Conservation (phyloP, 192 early-diverging fungal species). For the Allomyces macrogynus region DNA sequence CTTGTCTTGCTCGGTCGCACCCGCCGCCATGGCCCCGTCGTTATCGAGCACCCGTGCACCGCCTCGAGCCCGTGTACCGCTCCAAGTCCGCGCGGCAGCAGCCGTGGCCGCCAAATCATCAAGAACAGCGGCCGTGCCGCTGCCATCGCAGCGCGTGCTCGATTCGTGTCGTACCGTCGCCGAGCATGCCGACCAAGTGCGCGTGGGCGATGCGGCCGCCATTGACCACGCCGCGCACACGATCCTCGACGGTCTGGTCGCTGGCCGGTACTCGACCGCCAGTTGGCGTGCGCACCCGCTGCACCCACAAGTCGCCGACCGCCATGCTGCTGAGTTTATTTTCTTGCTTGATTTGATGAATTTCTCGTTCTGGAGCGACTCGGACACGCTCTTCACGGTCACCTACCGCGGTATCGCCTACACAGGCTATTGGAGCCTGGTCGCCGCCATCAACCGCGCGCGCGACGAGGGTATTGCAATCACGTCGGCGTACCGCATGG, state of each 20-base stretch:
- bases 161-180: background rate
- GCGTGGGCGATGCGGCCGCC: slow-evolving; percentile 8
- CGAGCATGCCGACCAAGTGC: background rate
- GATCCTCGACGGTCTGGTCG: slow-evolving; percentile 40
- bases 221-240: slow-evolving; percentile 25
- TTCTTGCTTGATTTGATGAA: slow-evolving; percentile 66
- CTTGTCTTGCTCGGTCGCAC: too few species aligned
- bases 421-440: slow-evolving; percentile 66
- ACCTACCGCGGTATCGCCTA: slow-evolving; percentile 28
- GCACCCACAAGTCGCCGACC: slow-evolving; percentile 37
- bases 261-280: slow-evolving; percentile 32
- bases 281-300: slow-evolving; percentile 39
- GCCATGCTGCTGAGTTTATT: slow-evolving; percentile 45
- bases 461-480: slow-evolving; percentile 32
- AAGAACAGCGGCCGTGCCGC: too few species aligned
- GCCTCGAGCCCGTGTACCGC: too few species aligned
- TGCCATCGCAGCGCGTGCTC: too few species aligned
- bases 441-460: slow-evolving; percentile 45
- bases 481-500: slow-evolving; percentile 32
- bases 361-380: slow-evolving; percentile 66
- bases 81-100: too few species aligned
- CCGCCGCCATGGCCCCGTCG: too few species aligned
- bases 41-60: too few species aligned
- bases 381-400: slow-evolving; percentile 36
- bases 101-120: too few species aligned